These are phyloP conservation scores for Lentinus polychrous DNA, from an alignment of 1,284 basidiomycete genomes.

Conservation along the genomic window DNA sequence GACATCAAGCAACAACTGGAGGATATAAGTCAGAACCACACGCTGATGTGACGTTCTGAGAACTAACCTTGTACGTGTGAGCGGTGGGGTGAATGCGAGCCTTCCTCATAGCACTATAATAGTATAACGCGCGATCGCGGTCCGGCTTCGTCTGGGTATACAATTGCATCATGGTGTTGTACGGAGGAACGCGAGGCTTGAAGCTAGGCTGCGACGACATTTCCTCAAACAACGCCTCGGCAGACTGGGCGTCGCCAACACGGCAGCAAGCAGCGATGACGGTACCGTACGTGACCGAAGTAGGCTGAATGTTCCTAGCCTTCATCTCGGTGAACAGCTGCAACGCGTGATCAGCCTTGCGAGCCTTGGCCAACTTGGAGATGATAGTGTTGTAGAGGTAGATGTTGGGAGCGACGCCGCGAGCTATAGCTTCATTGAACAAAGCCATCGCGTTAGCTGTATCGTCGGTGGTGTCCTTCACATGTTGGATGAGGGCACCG, in stretches of 20 bases:
- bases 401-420: constrained; percentile 70
- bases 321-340: constrained; percentile 86
- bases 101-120: constrained; percentile 64
- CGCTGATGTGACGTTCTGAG: too few species aligned
- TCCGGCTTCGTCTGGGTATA: constrained; percentile 88
- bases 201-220: constrained; percentile 77
- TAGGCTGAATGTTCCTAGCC: constrained; percentile 56
- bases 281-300: constrained; percentile 92
- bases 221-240: constrained; percentile 80
- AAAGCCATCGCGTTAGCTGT: constrained; percentile 79
- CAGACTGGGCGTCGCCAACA: constrained; percentile 83
- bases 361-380: constrained; percentile 86
- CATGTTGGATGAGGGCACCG: constrained; percentile 79
- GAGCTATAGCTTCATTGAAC: constrained; percentile 72
- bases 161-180: constrained; percentile 99
- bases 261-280: constrained; percentile 92
- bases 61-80: constrained; percentile 86
- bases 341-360: constrained; percentile 85
- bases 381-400: constrained; percentile 96
- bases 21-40: constrained; percentile 14
- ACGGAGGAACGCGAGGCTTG: constrained; percentile 87
- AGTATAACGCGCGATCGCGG: constrained; percentile 70
- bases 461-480: constrained; percentile 93
- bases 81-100: constrained; percentile 70
- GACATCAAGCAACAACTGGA: constrained; percentile 81